Percentiles rank a stretch among this genome's conserved stretches.
Conservation (phyloP, 78 protist genomes). For the slime mould (Dictyostelium discoideum) region dicty_2.7 NC_007089.4:1423001-1423500, state of each 20-base stretch:
- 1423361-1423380: neutral
- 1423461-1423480: neutral
- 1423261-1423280: neutral
- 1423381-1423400: neutral
- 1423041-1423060: neutral
- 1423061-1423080: neutral
- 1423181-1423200: neutral
- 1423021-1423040: neutral
- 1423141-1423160: neutral
- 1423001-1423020: neutral
- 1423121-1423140: neutral
- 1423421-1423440: slow-evolving; percentile 1
- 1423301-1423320: neutral
- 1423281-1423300: neutral
- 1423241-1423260: no score
- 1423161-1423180: neutral
- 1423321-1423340: neutral
- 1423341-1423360: neutral
- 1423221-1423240: no score
- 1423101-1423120: neutral
- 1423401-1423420: neutral
- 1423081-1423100: neutral
- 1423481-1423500: neutral
- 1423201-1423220: neutral
- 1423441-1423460: neutral